phyloP scores from a whole-genome alignment of 352 stramenopile species.

The Phytopythium montanum region DNA sequence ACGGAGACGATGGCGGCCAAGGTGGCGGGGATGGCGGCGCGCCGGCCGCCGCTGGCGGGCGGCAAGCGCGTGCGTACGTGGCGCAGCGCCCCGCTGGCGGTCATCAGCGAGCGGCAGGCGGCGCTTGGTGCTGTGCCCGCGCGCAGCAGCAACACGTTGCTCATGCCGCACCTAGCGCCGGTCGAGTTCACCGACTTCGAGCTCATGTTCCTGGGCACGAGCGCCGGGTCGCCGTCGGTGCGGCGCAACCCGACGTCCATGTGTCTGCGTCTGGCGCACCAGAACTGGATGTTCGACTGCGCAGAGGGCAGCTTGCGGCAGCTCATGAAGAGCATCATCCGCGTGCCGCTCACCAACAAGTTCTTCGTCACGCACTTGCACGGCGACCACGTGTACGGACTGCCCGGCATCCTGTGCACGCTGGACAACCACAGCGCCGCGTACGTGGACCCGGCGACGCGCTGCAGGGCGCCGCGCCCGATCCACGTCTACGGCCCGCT shows the following conservation, averaged over 20 bases:
- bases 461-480: slow-evolving; percentile 29
- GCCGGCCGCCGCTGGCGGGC: slow-evolving; percentile 6
- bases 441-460: slow-evolving; percentile 56
- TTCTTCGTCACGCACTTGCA: slow-evolving; percentile 88
- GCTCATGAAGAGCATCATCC: slow-evolving; percentile 75
- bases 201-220: slow-evolving; percentile 78
- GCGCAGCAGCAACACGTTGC: slow-evolving; percentile 55
- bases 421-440: slow-evolving; percentile 74
- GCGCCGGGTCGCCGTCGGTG: slow-evolving; percentile 68
- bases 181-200: slow-evolving; percentile 82
- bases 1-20: not conserved
- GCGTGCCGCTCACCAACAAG: slow-evolving; percentile 69
- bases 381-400: slow-evolving; percentile 82
- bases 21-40: slow-evolving; percentile 1
- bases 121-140: slow-evolving; percentile 43
- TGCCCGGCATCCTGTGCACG: slow-evolving; percentile 80
- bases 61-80: slow-evolving; percentile 14
- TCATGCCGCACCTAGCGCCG: slow-evolving; percentile 22
- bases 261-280: slow-evolving; percentile 57
- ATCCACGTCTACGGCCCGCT: slow-evolving; percentile 80
- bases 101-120: slow-evolving; percentile 38
- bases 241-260: slow-evolving; percentile 56
- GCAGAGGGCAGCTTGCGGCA: slow-evolving; percentile 78
- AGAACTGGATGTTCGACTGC: slow-evolving; percentile 89
- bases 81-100: slow-evolving; percentile 14